A percentile compares a stretch with the other conserved stretches of the same genome.
Evolutionary conservation across 73 alveolate genomes (phyloP).

Genomic region (Paramecium tetraurelia): DNA sequence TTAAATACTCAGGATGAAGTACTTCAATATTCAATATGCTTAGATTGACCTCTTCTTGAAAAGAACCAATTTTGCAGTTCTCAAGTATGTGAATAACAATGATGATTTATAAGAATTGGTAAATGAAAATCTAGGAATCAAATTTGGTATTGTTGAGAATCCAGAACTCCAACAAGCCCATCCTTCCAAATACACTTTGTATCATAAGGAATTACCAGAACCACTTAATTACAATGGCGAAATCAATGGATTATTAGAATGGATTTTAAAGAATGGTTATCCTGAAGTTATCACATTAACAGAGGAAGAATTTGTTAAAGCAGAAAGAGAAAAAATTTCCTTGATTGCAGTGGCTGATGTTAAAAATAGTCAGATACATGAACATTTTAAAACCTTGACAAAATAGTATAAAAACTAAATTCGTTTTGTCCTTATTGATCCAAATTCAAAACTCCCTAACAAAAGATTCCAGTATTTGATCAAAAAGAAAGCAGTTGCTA

Average conservation of each 20-base stretch:
- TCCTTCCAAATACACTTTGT: not conserved
- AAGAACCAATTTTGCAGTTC: not conserved
- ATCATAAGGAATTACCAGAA: not conserved
- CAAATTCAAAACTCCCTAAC: not conserved
- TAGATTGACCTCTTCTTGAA: constrained; percentile 24
- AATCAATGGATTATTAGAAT: not conserved
- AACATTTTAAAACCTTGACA: not conserved
- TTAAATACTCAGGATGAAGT: not conserved
- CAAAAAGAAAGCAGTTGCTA: not conserved
- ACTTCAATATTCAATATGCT: not conserved
- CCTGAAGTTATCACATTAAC: constrained; percentile 25
- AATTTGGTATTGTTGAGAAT: constrained; percentile 4
- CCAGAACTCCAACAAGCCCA: not conserved
- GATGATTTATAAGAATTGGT: not conserved
- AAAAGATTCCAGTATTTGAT: not conserved
- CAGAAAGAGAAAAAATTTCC: not conserved
- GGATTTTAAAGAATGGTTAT: not conserved
- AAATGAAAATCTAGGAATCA: not conserved
- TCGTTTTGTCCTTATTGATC: not conserved
- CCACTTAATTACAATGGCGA: not conserved
- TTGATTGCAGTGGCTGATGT: not conserved
- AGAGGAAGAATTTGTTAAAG: constrained; percentile 22
- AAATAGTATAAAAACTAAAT: not conserved
- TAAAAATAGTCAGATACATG: not conserved
- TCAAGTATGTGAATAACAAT: not conserved